phyloP scores from a whole-genome alignment of 345 rosid species.

The Microcos paniculata region DNA sequence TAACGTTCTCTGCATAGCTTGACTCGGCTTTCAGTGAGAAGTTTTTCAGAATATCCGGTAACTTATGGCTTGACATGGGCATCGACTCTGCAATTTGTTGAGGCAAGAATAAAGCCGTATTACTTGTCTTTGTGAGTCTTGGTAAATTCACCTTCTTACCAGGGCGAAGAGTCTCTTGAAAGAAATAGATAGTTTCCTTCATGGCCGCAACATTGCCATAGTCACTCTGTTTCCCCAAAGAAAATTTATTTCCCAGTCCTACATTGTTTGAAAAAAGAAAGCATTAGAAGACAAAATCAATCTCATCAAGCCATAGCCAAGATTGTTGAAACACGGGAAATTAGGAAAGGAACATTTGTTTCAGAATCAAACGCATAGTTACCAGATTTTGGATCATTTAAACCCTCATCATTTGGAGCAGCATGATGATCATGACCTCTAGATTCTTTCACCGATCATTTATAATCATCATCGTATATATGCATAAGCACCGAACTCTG shows the following conservation, averaged over 20 bases:
- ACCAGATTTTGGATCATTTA: too few relatives aligned
- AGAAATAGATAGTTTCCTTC: background rate
- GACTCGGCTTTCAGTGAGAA: slow-evolving; percentile 61
- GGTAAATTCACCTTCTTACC: background rate
- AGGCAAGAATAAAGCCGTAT: slow-evolving; percentile 54
- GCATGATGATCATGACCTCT: too few relatives aligned
- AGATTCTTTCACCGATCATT: too few relatives aligned
- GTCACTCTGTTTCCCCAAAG: slow-evolving; percentile 36
- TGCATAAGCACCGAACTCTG: too few relatives aligned
- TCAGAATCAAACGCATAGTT: too few relatives aligned
- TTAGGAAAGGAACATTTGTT: too few relatives aligned
- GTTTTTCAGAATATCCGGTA: slow-evolving; percentile 42
- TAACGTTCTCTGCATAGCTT: slow-evolving; percentile 50
- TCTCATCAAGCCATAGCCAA: too few relatives aligned
- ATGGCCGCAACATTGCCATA: slow-evolving; percentile 24
- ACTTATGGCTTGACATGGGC: slow-evolving; percentile 55
- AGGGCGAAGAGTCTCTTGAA: background rate
- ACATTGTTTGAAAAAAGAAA: background rate
- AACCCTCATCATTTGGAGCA: too few relatives aligned
- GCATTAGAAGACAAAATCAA: background rate
- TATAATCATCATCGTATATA: too few relatives aligned
- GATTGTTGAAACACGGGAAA: too few relatives aligned
- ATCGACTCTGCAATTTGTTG: slow-evolving; percentile 51
- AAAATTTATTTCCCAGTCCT: background rate
- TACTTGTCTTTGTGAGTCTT: slow-evolving; percentile 7